Evolutionary conservation across 305 asterid species (phyloP).

Genomic region (Stenogyne calaminthoides): DNA sequence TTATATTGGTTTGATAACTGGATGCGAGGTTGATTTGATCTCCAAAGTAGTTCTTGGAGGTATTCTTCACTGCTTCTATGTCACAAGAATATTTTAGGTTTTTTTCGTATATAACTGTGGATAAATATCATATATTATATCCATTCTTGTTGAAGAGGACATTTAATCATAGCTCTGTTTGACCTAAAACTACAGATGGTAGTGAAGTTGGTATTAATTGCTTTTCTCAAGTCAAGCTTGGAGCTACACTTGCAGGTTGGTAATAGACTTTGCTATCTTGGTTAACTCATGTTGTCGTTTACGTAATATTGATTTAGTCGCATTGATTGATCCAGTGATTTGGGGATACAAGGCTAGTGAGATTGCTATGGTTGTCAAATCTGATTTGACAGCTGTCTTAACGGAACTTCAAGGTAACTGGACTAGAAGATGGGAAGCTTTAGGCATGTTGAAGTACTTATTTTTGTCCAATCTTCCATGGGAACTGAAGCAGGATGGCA

Average conservation of each 20-base stretch:
- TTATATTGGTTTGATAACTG: slow-evolving; percentile 67
- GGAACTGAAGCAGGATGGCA: slow-evolving; percentile 63
- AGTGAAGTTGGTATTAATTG: slow-evolving; percentile 51
- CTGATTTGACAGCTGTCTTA: slow-evolving; percentile 54
- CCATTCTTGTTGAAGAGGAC: slow-evolving; percentile 17
- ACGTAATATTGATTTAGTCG: slow-evolving; percentile 31
- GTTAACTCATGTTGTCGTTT: slow-evolving; percentile 22
- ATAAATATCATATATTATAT: slow-evolving; percentile 14
- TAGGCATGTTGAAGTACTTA: slow-evolving; percentile 68
- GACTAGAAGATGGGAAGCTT: slow-evolving; percentile 77
- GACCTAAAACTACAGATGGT: slow-evolving; percentile 47
- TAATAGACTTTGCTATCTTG: slow-evolving; percentile 27
- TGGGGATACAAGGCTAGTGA: slow-evolving; percentile 73
- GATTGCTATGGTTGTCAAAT: slow-evolving; percentile 61
- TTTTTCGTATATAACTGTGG: slow-evolving; percentile 15
- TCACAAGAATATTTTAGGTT: slow-evolving; percentile 19
- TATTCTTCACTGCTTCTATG: slow-evolving; percentile 31
- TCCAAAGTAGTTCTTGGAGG: slow-evolving; percentile 51
- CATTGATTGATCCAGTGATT: slow-evolving; percentile 56
- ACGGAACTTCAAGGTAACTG: slow-evolving; percentile 64
- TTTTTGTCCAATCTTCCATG: slow-evolving; percentile 56
- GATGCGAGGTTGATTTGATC: slow-evolving; percentile 55
- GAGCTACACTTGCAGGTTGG: slow-evolving; percentile 81
- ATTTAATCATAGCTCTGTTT: slow-evolving; percentile 13
- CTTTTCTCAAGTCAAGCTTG: slow-evolving; percentile 79